A percentile compares a stretch with the other conserved stretches of the same genome.
Conservation (phyloP, 805 yeast species). For the Cyberlindnera euphorbiiphila region DNA sequence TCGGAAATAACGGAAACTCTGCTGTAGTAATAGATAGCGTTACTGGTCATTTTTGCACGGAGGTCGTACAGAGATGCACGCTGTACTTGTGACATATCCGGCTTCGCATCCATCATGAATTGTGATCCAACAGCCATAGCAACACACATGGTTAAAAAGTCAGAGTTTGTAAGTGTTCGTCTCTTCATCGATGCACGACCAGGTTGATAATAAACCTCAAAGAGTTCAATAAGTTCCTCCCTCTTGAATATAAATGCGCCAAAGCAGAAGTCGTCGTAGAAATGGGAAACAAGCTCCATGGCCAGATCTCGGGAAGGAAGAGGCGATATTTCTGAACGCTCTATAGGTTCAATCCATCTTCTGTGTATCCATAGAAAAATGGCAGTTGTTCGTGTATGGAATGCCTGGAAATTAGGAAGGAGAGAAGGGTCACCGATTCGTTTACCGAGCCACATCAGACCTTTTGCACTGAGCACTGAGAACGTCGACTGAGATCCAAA, state of each 20-base stretch:
- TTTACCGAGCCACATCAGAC: constrained; percentile 37
- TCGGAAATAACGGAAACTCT: constrained; percentile 46
- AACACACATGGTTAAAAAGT: constrained; percentile 31
- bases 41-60: constrained; percentile 32
- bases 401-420: constrained; percentile 21
- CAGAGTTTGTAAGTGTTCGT: constrained; percentile 27
- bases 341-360: constrained; percentile 35
- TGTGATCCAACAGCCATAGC: constrained; percentile 25
- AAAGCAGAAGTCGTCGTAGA: constrained; percentile 13
- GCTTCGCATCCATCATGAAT: neutral
- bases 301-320: constrained; percentile 31
- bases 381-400: constrained; percentile 21
- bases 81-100: neutral
- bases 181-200: constrained; percentile 7
- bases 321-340: constrained; percentile 23
- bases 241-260: constrained; percentile 11
- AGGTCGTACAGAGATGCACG: constrained; percentile 17
- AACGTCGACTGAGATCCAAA: constrained; percentile 28
- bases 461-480: constrained; percentile 38
- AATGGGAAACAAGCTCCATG: constrained; percentile 13
- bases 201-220: constrained; percentile 19
- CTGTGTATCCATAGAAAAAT: constrained; percentile 22
- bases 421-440: constrained; percentile 20
- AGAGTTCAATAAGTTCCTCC: constrained; percentile 18
- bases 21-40: constrained; percentile 50